Evolutionary conservation across 331 rosid species (phyloP), one percentile per base, ranked within the genome.

Genomic region (Malus hybrid): DNA sequence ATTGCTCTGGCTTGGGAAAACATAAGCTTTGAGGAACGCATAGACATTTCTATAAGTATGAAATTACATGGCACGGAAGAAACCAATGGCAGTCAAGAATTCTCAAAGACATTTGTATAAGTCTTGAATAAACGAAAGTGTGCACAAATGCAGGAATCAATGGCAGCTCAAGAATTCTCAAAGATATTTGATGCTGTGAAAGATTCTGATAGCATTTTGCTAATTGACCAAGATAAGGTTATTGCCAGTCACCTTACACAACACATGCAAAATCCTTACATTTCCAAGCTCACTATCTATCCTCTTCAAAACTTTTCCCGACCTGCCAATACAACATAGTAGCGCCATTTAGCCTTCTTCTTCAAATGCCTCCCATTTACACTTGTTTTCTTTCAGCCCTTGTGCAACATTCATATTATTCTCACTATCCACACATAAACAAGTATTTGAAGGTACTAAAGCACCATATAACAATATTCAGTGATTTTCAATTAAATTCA

Each of bases 241-340:
- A 32, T 32, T 32, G 34, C 34, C 10, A 10, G 44, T 60, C 74
- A 91, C 93, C 93, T 88, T 88, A 71, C 86, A 89, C 67, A 46
- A 80, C 70, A 85, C 79, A 46, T 81, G 89, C 79, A 76, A 76
- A 29, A 88, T 88, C 93, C 93, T 89, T 60, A 83, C 89, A 78
- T 77, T 80, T 76, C 87, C 97, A 4, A 91, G 87, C 54, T 91
- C 96, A 54, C 65, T 85, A 79, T 86, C 91, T 90, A 91, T 86
- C 93, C 85, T 82, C 57, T 72, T 85, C 65, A 88, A 84, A 64
- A 83, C 90, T 61, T 84, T 90, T 90, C 67, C 76, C 80, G 56
- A 84, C 89, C 96, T 90, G 82, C 78, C 69, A 73, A 22, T 27
- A 44, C 34, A 73, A 36, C 18, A 68, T 5, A 34, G 34, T n/a